phyloP scores from a whole-genome alignment of 495 filamentous ascomycete species.

The Rusavskia elegans region DNA sequence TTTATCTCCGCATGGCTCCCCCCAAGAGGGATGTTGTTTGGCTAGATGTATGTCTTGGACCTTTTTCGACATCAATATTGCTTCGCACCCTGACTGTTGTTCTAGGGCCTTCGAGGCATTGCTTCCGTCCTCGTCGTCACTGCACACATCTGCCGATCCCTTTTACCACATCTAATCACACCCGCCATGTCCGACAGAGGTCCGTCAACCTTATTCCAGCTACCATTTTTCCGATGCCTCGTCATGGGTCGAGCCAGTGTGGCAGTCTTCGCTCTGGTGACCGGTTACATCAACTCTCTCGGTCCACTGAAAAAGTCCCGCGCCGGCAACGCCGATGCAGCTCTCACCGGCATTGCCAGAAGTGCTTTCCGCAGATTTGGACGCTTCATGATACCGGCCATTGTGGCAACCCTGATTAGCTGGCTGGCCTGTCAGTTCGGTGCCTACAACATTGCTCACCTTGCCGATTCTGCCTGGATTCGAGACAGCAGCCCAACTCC shows the following conservation, averaged over 20 bases:
- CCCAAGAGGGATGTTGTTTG: conserved; percentile 8
- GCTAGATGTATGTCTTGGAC: conserved; percentile 3
- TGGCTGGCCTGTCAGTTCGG: conserved; percentile 42
- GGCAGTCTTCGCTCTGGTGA: conserved; percentile 49
- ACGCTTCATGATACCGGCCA: conserved; percentile 43
- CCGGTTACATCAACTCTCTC: conserved; percentile 51
- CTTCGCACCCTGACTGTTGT: background rate
- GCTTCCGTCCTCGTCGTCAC: conserved; percentile 47
- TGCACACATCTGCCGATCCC: conserved; percentile 46
- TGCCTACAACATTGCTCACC: conserved; percentile 39
- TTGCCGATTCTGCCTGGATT: conserved; percentile 44
- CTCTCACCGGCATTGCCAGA: conserved; percentile 39
- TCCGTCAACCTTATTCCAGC: conserved; percentile 37
- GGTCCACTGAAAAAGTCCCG: conserved; percentile 46
- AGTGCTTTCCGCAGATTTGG: conserved; percentile 49
- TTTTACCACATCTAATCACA: conserved; percentile 40
- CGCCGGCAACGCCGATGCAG: conserved; percentile 33
- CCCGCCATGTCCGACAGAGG: conserved; percentile 31
- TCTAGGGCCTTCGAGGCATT: conserved; percentile 45
- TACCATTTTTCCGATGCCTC: conserved; percentile 43
- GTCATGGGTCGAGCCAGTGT: conserved; percentile 50
- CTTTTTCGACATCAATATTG: background rate
- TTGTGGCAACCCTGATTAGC: conserved; percentile 39
- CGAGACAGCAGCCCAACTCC: conserved; percentile 35
- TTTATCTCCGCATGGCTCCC: background rate